A percentile compares a stretch with the other conserved stretches of the same genome.
These are phyloP conservation scores for Botrytis cinerea DNA, from an alignment of 2,329 filamentous ascomycete species.

Conservation along the genomic window DNA sequence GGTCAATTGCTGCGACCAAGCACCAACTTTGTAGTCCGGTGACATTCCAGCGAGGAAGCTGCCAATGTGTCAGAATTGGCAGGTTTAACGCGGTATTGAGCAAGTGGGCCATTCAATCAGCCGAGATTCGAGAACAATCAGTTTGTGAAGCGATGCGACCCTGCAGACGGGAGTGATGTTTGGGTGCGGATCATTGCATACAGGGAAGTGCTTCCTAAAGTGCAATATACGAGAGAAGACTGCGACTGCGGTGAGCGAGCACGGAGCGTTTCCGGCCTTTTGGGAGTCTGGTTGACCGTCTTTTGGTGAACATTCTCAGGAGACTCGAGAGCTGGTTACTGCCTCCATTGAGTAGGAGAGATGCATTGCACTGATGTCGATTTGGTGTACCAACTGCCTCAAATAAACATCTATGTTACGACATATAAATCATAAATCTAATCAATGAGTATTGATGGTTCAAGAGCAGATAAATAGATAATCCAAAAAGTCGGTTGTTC, in stretches of 20 bases:
- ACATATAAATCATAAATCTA: background rate
- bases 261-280: background rate
- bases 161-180: background rate
- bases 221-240: background rate
- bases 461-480: background rate
- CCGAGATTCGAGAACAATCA: background rate
- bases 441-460: background rate
- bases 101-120: background rate
- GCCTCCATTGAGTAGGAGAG: background rate
- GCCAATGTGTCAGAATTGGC: background rate
- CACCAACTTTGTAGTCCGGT: background rate
- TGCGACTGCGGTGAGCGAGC: background rate
- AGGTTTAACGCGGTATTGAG: background rate
- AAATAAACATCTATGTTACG: background rate
- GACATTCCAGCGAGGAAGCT: background rate
- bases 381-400: background rate
- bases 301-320: background rate
- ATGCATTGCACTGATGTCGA: background rate
- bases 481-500: background rate
- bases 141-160: background rate
- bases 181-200: constrained; percentile 9
- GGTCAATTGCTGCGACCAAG: background rate
- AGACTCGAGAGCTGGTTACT: background rate
- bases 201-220: background rate
- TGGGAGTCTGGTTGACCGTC: background rate